A percentile compares a stretch with the other conserved stretches of the same genome.
Evolutionary conservation across 148 eudicot genomes (phyloP).

Genomic region (Rheum nobile): DNA sequence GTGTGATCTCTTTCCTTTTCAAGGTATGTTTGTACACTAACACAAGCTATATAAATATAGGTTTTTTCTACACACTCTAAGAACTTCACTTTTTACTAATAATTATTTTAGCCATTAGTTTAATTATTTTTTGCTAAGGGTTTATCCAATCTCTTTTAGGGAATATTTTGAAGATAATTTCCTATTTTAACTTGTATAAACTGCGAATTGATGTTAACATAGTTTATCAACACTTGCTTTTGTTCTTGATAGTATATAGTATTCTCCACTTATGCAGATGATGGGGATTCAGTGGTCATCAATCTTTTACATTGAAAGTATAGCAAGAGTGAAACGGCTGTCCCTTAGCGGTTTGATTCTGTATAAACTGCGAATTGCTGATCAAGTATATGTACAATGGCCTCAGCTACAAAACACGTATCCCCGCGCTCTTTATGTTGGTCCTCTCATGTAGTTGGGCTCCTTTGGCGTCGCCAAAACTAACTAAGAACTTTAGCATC

Average conservation of each 20-base stretch:
- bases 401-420: slow-evolving; percentile 72
- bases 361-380: slow-evolving; percentile 67
- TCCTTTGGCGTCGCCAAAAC: no score
- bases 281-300: slow-evolving; percentile 78
- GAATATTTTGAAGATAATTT: no score
- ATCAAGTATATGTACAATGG: slow-evolving; percentile 89
- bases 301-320: slow-evolving; percentile 81
- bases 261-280: slow-evolving; percentile 29
- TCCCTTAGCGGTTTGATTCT: slow-evolving; percentile 81
- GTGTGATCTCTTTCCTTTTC: slow-evolving; percentile 61
- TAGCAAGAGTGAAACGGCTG: slow-evolving; percentile 73
- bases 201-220: background rate
- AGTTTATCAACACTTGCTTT: background rate
- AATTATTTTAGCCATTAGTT: no score
- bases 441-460: slow-evolving; percentile 60
- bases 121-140: no score
- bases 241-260: background rate
- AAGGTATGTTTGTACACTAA: slow-evolving; percentile 35
- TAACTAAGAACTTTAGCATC: no score
- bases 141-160: no score
- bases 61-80: no score
- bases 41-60: background rate
- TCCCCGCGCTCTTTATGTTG: slow-evolving; percentile 68
- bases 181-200: no score
- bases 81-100: no score